A percentile compares a stretch with the other conserved stretches of the same genome.
phyloP scores from a whole-genome alignment of 805 yeast species.

The Monosporozyma aerobia region DNA sequence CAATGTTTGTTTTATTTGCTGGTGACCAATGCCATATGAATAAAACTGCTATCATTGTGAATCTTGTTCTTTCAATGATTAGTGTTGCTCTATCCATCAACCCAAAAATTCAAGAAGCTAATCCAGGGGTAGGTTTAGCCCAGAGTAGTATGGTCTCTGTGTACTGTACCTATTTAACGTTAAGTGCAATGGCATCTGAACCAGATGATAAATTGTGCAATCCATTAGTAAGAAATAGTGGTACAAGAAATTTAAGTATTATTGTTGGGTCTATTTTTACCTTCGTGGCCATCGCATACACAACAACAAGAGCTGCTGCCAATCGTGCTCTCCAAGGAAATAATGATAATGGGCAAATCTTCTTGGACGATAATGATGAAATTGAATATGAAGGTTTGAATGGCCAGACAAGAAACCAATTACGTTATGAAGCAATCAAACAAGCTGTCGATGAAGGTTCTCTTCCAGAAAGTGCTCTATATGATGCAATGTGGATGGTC shows the following conservation, averaged over 20 bases:
- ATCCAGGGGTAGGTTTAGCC: conserved; percentile 93
- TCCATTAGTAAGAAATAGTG: conserved; percentile 80
- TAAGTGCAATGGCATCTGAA: conserved; percentile 91
- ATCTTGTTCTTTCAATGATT: conserved; percentile 53
- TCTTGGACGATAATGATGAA: conserved; percentile 13
- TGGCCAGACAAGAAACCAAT: conserved; percentile 44
- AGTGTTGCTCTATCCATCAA: conserved; percentile 66
- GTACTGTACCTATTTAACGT: conserved; percentile 82
- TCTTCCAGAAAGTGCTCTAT: conserved; percentile 83
- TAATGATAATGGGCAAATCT: conserved; percentile 30
- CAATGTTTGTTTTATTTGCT: conserved; percentile 81
- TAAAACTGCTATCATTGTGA: conserved; percentile 74
- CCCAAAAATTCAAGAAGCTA: conserved; percentile 80
- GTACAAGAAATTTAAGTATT: conserved; percentile 83
- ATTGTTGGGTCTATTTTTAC: conserved; percentile 90
- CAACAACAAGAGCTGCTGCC: conserved; percentile 95
- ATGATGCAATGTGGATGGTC: conserved; percentile 53
- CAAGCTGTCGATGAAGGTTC: conserved; percentile 97
- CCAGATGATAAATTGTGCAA: conserved; percentile 92
- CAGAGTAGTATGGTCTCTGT: conserved; percentile 93
- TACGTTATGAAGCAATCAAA: conserved; percentile 78
- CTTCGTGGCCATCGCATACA: conserved; percentile 89
- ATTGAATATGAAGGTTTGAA: conserved; percentile 38
- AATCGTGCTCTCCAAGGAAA: conserved; percentile 52
- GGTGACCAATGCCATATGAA: conserved; percentile 79